These are phyloP conservation scores for Chytriomyces sp. DNA, from an alignment of 192 early-diverging fungal species.

Conservation along the genomic window DNA sequence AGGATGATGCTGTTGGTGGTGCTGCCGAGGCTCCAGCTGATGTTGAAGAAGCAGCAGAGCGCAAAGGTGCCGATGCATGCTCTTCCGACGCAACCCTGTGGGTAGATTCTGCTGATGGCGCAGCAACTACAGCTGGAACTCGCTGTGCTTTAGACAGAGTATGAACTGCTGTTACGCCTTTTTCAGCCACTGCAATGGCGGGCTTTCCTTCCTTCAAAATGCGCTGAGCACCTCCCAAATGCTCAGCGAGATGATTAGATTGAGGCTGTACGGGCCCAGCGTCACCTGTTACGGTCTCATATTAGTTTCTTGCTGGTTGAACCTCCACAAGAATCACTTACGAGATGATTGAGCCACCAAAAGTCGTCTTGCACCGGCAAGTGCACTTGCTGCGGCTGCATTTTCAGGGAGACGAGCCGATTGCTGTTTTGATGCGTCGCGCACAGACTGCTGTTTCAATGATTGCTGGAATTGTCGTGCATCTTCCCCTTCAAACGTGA, in stretches of 20 bases:
- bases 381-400: not conserved
- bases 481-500: slow-evolving; percentile 2
- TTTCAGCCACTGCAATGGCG: not conserved
- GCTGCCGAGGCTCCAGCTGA: too few species aligned
- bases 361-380: not conserved
- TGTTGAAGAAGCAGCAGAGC: not conserved
- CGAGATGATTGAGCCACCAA: slow-evolving; percentile 1
- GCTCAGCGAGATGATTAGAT: slow-evolving; percentile 17
- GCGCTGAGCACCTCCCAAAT: slow-evolving; percentile 32
- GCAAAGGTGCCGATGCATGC: not conserved
- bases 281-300: not conserved
- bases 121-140: slow-evolving; percentile 10
- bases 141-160: slow-evolving; percentile 15
- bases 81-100: too few species aligned
- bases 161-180: not conserved
- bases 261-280: not conserved
- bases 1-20: not conserved
- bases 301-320: not conserved
- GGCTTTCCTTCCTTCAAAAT: slow-evolving; percentile 7
- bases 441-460: not conserved
- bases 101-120: slow-evolving; percentile 6
- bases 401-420: not conserved
- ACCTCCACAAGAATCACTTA: not conserved
- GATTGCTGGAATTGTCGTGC: not conserved
- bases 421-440: not conserved